Percentiles rank a stretch among this genome's conserved stretches.
Conservation (phyloP, 768 basidiomycete genomes). For the Chalciporus pseudorubinellus region DNA sequence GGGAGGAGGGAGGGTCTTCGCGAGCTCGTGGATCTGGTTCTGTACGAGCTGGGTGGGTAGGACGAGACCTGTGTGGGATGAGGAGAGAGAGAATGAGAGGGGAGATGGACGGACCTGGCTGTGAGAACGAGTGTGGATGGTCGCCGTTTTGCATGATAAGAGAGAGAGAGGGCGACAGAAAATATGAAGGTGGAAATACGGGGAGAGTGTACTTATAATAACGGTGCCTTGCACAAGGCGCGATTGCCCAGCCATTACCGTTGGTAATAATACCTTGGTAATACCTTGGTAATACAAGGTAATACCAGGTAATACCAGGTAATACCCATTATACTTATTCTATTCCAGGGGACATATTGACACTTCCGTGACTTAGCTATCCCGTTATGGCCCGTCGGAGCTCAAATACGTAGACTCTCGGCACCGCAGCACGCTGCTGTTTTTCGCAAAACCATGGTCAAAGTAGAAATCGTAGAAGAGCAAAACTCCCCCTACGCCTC, state of each 20-base stretch:
- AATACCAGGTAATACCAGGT: too few relatives aligned
- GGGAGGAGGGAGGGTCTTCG: slow-evolving; percentile 78
- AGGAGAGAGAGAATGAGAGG: neutral
- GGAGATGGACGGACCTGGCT: slow-evolving; percentile 24
- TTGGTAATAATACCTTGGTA: too few relatives aligned
- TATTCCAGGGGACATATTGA: too few relatives aligned
- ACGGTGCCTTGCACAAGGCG: too few relatives aligned
- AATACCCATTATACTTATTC: too few relatives aligned
- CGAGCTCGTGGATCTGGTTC: slow-evolving; percentile 79
- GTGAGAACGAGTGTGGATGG: slow-evolving; percentile 31
- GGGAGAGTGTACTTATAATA: slow-evolving; percentile 25
- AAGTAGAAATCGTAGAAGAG: slow-evolving; percentile 85
- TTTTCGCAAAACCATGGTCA: slow-evolving; percentile 66
- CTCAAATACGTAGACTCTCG: slow-evolving; percentile 21
- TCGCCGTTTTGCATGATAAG: slow-evolving; percentile 34
- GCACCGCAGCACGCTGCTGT: slow-evolving; percentile 29
- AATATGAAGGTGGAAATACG: slow-evolving; percentile 26
- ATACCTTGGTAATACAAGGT: too few relatives aligned
- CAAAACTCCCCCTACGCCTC: slow-evolving; percentile 76
- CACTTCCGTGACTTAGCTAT: neutral
- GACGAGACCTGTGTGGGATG: slow-evolving; percentile 46
- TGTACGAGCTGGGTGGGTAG: slow-evolving; percentile 68
- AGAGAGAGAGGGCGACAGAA: slow-evolving; percentile 14
- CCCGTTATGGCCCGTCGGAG: slow-evolving; percentile 21
- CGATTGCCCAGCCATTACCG: too few relatives aligned